Base-by-base conservation (phyloP, 2,329 filamentous ascomycete genomes). In the Phaeosphaeriaceae sp. region DNA sequence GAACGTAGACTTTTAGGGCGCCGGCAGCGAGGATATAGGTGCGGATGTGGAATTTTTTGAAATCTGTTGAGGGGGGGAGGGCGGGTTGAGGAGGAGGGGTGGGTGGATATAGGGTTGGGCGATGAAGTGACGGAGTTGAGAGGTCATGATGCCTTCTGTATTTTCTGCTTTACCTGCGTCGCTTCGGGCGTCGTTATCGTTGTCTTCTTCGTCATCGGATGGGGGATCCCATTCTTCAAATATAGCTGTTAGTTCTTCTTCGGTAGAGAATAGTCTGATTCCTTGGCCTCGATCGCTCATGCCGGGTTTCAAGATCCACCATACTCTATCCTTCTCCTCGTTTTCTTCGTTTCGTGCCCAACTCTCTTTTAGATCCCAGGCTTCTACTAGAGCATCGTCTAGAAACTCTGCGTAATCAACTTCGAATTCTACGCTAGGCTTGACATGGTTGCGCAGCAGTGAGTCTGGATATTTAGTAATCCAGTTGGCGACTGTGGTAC, bases 291-390 rank as follows among this genome's bases (percentile, higher is more conserved):
- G 84, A 70, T 99, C 94, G 72, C 91, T 96, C 94, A 99, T 97
- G 7, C 93, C 89, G 0, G 94, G 93, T 75, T 99, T 99, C 51
- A 99, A 74, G 59, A 99, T 97, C 94, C 94, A 99, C 93, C 93
- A 99, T 70, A 95, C 86, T 50, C 82, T 81, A 23, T 64, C 66
- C 20, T 74, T 70, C 1, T 72, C 74, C 37, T 82, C 12, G 6
- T 45, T 42, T 17, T 54, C 48, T 41, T 83, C 83, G 61, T 96
- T 96, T 37, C 79, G 80, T 26, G 83, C 83, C 72, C 95, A 81
- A 60, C 89, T 92, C 48, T 90, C 90, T 16, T 87, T 82, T 42
- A 99, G 75, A 66, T 97, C 94, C 71, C 88, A 97, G 0, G 89
- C 89, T 72, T 99, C 94, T 2, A 96, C 81, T 6, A 99, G 78